These are phyloP conservation scores for Jatropha multifida DNA, from an alignment of 441 rosid genomes.

Conservation along the genomic window DNA sequence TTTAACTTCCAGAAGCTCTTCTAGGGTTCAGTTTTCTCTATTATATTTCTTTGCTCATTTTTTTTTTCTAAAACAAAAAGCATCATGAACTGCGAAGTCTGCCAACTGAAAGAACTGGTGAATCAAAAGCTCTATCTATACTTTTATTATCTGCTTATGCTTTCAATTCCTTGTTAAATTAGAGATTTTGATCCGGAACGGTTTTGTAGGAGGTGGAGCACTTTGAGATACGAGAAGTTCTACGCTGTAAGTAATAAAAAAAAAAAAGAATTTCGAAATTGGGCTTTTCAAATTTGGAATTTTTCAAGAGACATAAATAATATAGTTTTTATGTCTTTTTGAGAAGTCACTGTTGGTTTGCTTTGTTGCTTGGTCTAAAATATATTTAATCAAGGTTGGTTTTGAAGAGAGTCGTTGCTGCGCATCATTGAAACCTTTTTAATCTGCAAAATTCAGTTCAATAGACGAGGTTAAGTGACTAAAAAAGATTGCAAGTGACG, in stretches of 20 bases:
- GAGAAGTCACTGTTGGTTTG: neutral
- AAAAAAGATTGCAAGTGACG: no score
- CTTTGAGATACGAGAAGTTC: slow-evolving; percentile 82
- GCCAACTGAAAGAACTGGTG: slow-evolving; percentile 95
- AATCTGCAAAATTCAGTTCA: no score
- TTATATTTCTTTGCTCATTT: neutral
- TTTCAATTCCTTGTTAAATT: neutral
- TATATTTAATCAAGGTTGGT: no score
- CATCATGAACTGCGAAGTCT: slow-evolving; percentile 92
- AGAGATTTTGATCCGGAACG: neutral
- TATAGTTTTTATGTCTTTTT: neutral
- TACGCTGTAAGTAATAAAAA: slow-evolving; percentile 60
- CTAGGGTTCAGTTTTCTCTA: neutral
- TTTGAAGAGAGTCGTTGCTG: no score
- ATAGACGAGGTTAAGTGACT: neutral
- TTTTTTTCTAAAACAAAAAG: neutral
- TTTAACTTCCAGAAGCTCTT: neutral
- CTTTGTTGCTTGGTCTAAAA: no score
- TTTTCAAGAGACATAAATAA: neutral
- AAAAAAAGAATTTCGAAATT: neutral
- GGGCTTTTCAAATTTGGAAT: neutral
- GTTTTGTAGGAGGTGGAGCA: slow-evolving; percentile 69
- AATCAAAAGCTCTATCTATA: neutral
- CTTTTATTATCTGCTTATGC: neutral
- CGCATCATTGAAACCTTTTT: no score